Percentiles rank a stretch among this genome's conserved stretches.
These are phyloP conservation scores for Pythium monospermum DNA, from an alignment of 352 stramenopile genomes.

Conservation along the genomic window DNA sequence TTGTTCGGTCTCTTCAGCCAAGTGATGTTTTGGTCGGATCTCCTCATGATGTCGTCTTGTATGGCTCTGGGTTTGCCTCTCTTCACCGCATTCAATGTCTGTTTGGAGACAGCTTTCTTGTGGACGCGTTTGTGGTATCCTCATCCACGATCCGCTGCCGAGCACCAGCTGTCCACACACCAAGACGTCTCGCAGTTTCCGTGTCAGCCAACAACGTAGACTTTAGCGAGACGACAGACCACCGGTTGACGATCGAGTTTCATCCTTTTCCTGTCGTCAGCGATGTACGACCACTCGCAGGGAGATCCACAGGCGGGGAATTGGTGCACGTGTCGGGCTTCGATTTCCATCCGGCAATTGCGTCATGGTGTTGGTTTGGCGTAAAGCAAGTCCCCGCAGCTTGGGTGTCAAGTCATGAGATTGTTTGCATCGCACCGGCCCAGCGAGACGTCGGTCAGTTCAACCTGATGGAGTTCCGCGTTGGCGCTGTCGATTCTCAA, in stretches of 20 bases:
- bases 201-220: slow-evolving; percentile 18
- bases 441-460: not conserved
- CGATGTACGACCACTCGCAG: not conserved
- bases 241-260: slow-evolving; percentile 5
- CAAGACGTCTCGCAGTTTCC: slow-evolving; percentile 12
- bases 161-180: not conserved
- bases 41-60: slow-evolving; percentile 4
- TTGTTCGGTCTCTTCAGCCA: slow-evolving; percentile 1
- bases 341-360: slow-evolving; percentile 3
- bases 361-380: slow-evolving; percentile 13
- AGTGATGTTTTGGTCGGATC: slow-evolving; percentile 1
- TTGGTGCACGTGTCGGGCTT: slow-evolving; percentile 2
- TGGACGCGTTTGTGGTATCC: slow-evolving; percentile 15
- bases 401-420: slow-evolving; percentile 4
- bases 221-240: slow-evolving; percentile 2
- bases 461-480: not conserved
- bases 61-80: slow-evolving; percentile 14
- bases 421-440: slow-evolving; percentile 8
- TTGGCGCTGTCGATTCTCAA: not conserved
- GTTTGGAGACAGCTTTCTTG: slow-evolving; percentile 13
- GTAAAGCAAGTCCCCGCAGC: not conserved
- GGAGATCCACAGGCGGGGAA: not conserved
- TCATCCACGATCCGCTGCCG: slow-evolving; percentile 10
- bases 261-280: slow-evolving; percentile 1
- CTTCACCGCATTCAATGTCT: slow-evolving; percentile 18